Evolutionary conservation across 2,329 filamentous ascomycete genomes (phyloP), one percentile per base, ranked within the genome.

Genomic region (Penicillium polonicum): DNA sequence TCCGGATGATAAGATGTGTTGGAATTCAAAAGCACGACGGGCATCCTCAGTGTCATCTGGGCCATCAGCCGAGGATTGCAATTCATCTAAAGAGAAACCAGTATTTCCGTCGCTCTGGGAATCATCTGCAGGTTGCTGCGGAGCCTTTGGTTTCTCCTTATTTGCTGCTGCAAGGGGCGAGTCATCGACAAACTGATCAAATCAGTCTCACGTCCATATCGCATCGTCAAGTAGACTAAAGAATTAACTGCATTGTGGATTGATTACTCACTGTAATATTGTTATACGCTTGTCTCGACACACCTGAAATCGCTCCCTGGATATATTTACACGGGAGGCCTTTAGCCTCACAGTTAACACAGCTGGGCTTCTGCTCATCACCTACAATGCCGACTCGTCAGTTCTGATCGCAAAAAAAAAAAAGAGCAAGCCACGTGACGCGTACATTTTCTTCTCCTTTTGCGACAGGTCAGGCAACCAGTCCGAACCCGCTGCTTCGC

Each of bases 401-500:
- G 45, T 29, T 50, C n/a, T 17, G 13, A 15, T 29, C 12, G 31
- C 1, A 23, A 21, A 43, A 27, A 44, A 43, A 27, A 44, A 33
- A 17, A 5, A 31, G 13, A 13, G 31, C 12, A 6, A 33, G 5
- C 31, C 31, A 33, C 31, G 33, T 52, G 39, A 42, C 52, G 51
- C 59, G 19, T 59, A 68, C 66, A 68, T 66, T 68, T 68, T 52
- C 66, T 60, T 44, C 66, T 55, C 29, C 65, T 61, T 43, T 64
- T 65, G 13, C 66, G 65, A 55, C 66, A 68, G 1, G 64, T 68
- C 38, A 65, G 50, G 55, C 66, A 68, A 15, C 66, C 66, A 21
- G 66, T 68, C 23, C 65, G 52, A n/a, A 68, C 66, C 39, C 66
- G 60, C 52, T 68, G 65, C 54, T 68, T 68, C 15, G 52, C 61